Conservation (phyloP, 768 basidiomycete species). For the Termitomyces sp. region DNA sequence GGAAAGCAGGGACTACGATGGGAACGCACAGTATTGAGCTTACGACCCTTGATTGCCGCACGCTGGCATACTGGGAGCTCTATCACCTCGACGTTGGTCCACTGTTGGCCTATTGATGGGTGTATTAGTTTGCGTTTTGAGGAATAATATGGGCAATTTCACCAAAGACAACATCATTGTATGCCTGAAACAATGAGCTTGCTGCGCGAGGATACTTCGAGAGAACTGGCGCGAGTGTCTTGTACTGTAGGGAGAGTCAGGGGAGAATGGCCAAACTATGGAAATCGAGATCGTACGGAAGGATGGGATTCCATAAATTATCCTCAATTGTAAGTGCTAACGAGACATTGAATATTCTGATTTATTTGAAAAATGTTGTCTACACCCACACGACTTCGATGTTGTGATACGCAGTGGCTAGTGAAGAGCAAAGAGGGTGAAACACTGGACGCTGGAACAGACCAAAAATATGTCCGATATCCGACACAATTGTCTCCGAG, state of each 20-base stretch:
- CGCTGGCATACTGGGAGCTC: conserved; percentile 53
- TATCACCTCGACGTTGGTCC: conserved; percentile 58
- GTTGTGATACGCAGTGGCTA: background rate
- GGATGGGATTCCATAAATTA: conserved; percentile 19
- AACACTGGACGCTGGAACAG: background rate
- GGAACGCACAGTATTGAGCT: conserved; percentile 43
- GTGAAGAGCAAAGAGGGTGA: background rate
- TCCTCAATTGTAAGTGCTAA: background rate
- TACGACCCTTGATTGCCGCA: conserved; percentile 54
- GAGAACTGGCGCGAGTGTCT: conserved; percentile 40
- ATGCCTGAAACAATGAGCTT: conserved; percentile 65
- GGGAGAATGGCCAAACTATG: background rate
- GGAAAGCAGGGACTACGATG: background rate
- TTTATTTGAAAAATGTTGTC: background rate
- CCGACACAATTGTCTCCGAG: conserved; percentile 7
- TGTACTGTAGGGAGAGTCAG: conserved; percentile 30
- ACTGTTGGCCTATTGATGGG: conserved; percentile 55
- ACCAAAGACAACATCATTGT: conserved; percentile 71
- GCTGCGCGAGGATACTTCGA: conserved; percentile 59
- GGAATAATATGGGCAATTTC: conserved; percentile 1
- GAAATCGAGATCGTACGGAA: conserved; percentile 14
- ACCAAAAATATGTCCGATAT: conserved; percentile 7
- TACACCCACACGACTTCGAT: background rate
- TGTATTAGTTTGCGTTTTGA: background rate
- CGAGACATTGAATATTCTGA: background rate